Evolutionary conservation across 1,284 basidiomycete genomes (phyloP).

Genomic region (Pyrrhoderma noxium): DNA sequence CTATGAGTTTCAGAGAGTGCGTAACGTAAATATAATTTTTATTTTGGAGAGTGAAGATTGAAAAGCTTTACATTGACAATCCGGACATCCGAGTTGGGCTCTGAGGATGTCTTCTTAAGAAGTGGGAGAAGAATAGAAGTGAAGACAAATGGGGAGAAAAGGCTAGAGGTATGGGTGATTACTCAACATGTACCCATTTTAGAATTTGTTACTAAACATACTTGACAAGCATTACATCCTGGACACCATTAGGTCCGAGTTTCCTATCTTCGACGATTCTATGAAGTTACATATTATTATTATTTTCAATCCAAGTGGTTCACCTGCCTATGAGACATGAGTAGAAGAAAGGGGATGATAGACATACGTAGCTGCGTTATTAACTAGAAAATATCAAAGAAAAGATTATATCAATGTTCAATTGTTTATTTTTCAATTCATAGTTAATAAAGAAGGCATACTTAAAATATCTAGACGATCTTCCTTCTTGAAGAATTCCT

Average conservation of each 20-base stretch:
- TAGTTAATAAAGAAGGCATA: constrained; percentile 15
- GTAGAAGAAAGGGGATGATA: not conserved
- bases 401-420: not conserved
- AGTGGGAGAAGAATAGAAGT: constrained; percentile 27
- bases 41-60: not conserved
- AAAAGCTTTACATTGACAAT: constrained; percentile 25
- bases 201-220: constrained; percentile 14
- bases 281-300: not conserved
- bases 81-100: constrained; percentile 27
- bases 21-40: too few relatives aligned
- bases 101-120: constrained; percentile 24
- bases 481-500: constrained; percentile 23
- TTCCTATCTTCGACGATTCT: constrained; percentile 13
- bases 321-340: not conserved
- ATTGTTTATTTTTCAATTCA: too few relatives aligned
- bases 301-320: too few relatives aligned
- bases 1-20: not conserved
- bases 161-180: constrained; percentile 19
- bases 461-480: constrained; percentile 24
- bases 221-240: constrained; percentile 26
- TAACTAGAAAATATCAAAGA: constrained; percentile 18
- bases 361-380: constrained; percentile 24
- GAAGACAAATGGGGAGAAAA: constrained; percentile 28
- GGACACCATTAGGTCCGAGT: constrained; percentile 19
- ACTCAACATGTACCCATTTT: not conserved